Base-by-base conservation (phyloP, 2,329 filamentous ascomycete genomes). In the Cladosporium phlei region DNA sequence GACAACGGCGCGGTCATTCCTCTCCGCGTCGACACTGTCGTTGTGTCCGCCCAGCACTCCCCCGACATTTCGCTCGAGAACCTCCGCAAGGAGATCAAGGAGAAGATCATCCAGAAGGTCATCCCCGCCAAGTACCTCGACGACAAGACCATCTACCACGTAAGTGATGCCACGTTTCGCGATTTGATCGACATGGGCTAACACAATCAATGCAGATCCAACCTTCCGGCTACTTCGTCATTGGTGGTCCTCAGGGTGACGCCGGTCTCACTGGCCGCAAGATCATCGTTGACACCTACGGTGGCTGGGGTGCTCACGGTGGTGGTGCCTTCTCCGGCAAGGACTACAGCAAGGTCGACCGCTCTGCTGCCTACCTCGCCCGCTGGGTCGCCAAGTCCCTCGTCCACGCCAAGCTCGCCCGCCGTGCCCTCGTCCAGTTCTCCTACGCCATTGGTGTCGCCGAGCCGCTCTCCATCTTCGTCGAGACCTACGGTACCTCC, bases 281-380 rank as follows among this genome's bases (percentile, higher is more conserved):
- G 85, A 98, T 98, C 82, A 86, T 96, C 59, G 93, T 98, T 70
- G 93, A 98, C 77, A 97, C 93, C 71, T 98, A 98, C 77, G 93
- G 93, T 78, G 93, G 93, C 66, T 97, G 93, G 93, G 93, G 93
- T 77, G 93, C 93, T 63, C 93, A 98, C 80, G 93, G 93, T 80
- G 93, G 93, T 79, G 93, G 93, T 85, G 93, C 93, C 72, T 98
- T 98, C 86, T 97, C 93, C 65, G 93, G 93, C 66, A 98, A 98
- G 85, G 93, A 98, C 73, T 98, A 96, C 83, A 96, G 89, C 81
- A 98, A 98, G 83, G 93, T 98, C 74, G 93, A 98, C 70, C 88
- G 93, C 64, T 97, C 93, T 45, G 93, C 93, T 59, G 93, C 93
- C 66, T 98, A 98, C 77, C 83, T 97, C 61, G 90, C 81, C 60